These are phyloP conservation scores for Jamesozyma lodderae DNA, from an alignment of 805 yeast genomes.

Conservation along the genomic window DNA sequence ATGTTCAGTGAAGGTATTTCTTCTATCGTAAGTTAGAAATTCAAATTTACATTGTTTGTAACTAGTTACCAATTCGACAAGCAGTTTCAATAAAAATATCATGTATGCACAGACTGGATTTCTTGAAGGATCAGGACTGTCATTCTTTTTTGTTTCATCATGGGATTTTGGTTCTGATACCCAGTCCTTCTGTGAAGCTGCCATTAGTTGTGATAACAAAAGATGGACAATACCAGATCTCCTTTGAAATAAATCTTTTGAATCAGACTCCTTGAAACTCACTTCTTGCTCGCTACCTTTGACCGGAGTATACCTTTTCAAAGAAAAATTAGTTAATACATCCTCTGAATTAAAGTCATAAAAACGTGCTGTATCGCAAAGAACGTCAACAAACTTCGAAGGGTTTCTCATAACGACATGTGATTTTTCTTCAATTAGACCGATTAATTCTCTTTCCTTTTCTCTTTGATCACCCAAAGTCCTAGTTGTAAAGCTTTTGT, in stretches of 20 bases:
- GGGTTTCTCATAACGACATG: slow-evolving; percentile 42
- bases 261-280: slow-evolving; percentile 5
- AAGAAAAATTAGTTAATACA: slow-evolving; percentile 15
- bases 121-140: slow-evolving; percentile 33
- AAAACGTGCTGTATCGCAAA: slow-evolving; percentile 36
- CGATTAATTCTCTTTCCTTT: slow-evolving; percentile 37
- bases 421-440: slow-evolving; percentile 42
- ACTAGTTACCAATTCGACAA: slow-evolving; percentile 66
- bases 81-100: slow-evolving; percentile 54
- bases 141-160: slow-evolving; percentile 19
- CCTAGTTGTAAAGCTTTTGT: slow-evolving; percentile 33
- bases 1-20: slow-evolving; percentile 35
- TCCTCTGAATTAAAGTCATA: slow-evolving; percentile 37
- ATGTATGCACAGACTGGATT: slow-evolving; percentile 57
- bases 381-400: slow-evolving; percentile 36
- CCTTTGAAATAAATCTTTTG: slow-evolving; percentile 7
- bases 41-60: slow-evolving; percentile 77
- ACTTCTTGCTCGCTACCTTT: slow-evolving; percentile 11
- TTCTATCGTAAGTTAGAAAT: slow-evolving; percentile 64
- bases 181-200: slow-evolving; percentile 36
- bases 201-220: slow-evolving; percentile 58
- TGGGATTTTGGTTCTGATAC: slow-evolving; percentile 29
- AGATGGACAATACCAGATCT: slow-evolving; percentile 55
- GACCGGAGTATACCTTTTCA: slow-evolving; percentile 18
- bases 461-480: slow-evolving; percentile 26